phyloP scores from a whole-genome alignment of 2,329 filamentous ascomycete genomes.

The Nemania abortiva region DNA sequence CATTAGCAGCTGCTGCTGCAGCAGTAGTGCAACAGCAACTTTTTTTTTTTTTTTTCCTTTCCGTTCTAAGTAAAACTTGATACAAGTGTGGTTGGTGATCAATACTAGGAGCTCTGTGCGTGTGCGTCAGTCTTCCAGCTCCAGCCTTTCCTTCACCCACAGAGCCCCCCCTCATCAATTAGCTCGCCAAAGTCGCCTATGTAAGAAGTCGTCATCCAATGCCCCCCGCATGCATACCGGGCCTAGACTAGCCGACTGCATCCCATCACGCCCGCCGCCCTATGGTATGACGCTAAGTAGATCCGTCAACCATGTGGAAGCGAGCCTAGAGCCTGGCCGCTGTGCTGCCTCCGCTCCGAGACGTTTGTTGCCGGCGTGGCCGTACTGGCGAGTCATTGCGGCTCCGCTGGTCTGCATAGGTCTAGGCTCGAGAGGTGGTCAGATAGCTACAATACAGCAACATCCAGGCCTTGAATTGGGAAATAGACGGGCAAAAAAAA shows the following conservation, averaged over 20 bases:
- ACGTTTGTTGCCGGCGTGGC: constrained; percentile 24
- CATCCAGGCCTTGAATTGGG: not conserved
- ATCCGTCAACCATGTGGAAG: constrained; percentile 23
- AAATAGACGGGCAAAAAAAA: not conserved
- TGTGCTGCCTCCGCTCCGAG: constrained; percentile 21
- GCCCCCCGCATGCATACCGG: constrained; percentile 21
- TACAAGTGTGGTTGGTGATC: constrained; percentile 22
- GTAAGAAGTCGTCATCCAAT: constrained; percentile 22
- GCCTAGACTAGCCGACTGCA: constrained; percentile 24
- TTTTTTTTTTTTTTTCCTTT: not conserved
- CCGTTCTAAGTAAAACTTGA: constrained; percentile 10
- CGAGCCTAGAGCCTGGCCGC: constrained; percentile 19
- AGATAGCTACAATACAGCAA: constrained; percentile 1
- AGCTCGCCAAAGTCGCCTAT: constrained; percentile 17
- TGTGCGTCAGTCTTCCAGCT: constrained; percentile 12
- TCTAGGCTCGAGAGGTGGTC: constrained; percentile 23
- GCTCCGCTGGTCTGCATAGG: constrained; percentile 30
- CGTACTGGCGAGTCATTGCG: constrained; percentile 31
- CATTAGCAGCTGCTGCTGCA: not conserved
- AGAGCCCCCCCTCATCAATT: constrained; percentile 12
- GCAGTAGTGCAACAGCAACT: not conserved
- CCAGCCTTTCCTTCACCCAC: not conserved
- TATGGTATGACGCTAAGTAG: constrained; percentile 7
- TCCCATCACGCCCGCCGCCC: constrained; percentile 13
- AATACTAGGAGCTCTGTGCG: constrained; percentile 17